Conservation (phyloP, 2,329 filamentous ascomycete species). For the Torrubiella hemipterigena region DNA sequence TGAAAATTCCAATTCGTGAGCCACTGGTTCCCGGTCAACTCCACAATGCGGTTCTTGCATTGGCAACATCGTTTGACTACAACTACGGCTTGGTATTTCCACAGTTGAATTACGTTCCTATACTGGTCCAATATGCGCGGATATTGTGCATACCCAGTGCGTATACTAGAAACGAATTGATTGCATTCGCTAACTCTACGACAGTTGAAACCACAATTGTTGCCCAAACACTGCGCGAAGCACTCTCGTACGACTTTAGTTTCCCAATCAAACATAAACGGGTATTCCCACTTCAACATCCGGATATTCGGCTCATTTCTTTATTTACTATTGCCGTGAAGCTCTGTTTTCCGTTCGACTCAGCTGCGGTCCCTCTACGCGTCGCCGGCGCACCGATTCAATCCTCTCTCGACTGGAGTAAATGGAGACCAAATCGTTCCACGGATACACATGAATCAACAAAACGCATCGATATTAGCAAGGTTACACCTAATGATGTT, state of each 20-base stretch:
- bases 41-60: constrained; percentile 48
- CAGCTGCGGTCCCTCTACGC: constrained; percentile 15
- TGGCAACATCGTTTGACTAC: constrained; percentile 50
- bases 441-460: constrained; percentile 6
- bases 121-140: constrained; percentile 59
- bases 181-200: constrained; percentile 16
- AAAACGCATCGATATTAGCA: constrained; percentile 25
- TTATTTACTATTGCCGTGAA: constrained; percentile 68
- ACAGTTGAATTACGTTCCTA: constrained; percentile 54
- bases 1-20: constrained; percentile 37
- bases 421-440: constrained; percentile 40
- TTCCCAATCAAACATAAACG: constrained; percentile 38
- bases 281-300: constrained; percentile 44
- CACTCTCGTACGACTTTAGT: constrained; percentile 36
- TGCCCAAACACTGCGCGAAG: constrained; percentile 30
- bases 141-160: constrained; percentile 64
- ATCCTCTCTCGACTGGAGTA: constrained; percentile 52
- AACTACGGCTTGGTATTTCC: constrained; percentile 65
- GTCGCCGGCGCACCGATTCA: constrained; percentile 9
- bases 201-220: constrained; percentile 39
- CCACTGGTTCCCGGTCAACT: constrained; percentile 43
- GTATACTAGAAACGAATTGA: constrained; percentile 9
- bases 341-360: constrained; percentile 64
- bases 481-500: constrained; percentile 50
- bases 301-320: constrained; percentile 63